Percentiles rank a stretch among this genome's conserved stretches.
Evolutionary conservation across 2,329 filamentous ascomycete species (phyloP).

Genomic region (Alternaria gaisen): DNA sequence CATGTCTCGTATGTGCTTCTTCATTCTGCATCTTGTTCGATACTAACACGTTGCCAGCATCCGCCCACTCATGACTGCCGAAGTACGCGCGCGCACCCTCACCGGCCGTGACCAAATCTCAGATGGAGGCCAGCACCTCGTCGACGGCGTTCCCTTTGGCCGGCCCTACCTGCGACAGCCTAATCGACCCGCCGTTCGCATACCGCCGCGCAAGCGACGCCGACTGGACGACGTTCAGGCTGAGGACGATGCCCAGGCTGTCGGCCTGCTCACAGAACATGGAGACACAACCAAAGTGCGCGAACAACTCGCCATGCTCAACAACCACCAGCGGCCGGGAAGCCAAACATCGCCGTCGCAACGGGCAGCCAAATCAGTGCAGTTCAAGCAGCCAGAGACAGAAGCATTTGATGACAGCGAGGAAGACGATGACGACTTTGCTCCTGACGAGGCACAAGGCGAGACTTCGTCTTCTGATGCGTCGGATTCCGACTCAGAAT

Average conservation of each 20-base stretch:
- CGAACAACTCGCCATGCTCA: neutral
- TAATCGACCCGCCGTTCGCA: slow-evolving; percentile 71
- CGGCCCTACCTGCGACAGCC: slow-evolving; percentile 70
- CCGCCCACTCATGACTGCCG: slow-evolving; percentile 76
- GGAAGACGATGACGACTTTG: slow-evolving; percentile 42
- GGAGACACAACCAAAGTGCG: slow-evolving; percentile 6
- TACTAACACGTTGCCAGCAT: slow-evolving; percentile 63
- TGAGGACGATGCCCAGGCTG: slow-evolving; percentile 21
- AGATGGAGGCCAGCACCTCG: slow-evolving; percentile 77
- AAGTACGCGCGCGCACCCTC: slow-evolving; percentile 75
- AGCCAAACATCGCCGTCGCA: neutral
- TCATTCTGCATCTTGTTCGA: neutral
- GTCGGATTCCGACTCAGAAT: slow-evolving; percentile 34
- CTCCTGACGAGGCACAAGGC: slow-evolving; percentile 27
- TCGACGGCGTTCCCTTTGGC: slow-evolving; percentile 88
- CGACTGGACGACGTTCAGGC: slow-evolving; percentile 45
- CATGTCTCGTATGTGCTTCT: slow-evolving; percentile 72
- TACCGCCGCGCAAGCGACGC: slow-evolving; percentile 77
- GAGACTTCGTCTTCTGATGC: slow-evolving; percentile 19
- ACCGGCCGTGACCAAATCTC: slow-evolving; percentile 85
- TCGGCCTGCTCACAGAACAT: slow-evolving; percentile 23
- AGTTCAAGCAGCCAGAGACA: slow-evolving; percentile 28
- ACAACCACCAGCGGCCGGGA: neutral
- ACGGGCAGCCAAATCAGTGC: slow-evolving; percentile 30
- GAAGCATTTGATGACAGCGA: slow-evolving; percentile 23